These are phyloP conservation scores for Plasmodium cynomolgi DNA, from an alignment of 169 alveolate species.

Conservation along the genomic window DNA sequence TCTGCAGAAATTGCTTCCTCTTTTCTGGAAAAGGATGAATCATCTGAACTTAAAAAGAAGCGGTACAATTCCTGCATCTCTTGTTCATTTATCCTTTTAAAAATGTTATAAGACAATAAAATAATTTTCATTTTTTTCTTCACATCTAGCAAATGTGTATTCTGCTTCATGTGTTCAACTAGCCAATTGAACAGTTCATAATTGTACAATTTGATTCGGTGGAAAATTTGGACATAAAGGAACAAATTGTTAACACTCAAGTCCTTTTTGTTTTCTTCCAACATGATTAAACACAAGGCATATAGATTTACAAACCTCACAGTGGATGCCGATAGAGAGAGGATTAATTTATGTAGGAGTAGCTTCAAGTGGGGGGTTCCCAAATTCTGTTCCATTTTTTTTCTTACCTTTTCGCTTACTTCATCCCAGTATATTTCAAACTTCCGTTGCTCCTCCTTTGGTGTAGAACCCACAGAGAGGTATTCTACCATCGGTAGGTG, in stretches of 20 bases:
- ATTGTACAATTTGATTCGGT: conserved; percentile 17
- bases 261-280: not conserved
- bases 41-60: conserved; percentile 10
- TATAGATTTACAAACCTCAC: conserved; percentile 17
- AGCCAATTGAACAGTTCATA: conserved; percentile 8
- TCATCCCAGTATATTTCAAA: conserved; percentile 10
- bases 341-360: conserved; percentile 32
- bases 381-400: conserved; percentile 33
- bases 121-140: conserved; percentile 25
- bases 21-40: not conserved
- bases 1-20: not conserved
- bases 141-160: conserved; percentile 15
- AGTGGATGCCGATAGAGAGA: conserved; percentile 1
- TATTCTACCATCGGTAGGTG: not conserved
- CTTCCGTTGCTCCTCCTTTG: not conserved
- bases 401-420: conserved; percentile 15
- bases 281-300: not conserved
- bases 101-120: conserved; percentile 29
- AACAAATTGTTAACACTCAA: conserved; percentile 29
- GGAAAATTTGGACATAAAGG: conserved; percentile 14
- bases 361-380: conserved; percentile 3
- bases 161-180: conserved; percentile 10
- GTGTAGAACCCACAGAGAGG: not conserved
- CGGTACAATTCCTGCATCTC: conserved; percentile 2
- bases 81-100: conserved; percentile 7